Base-by-base conservation (phyloP, 2,329 filamentous ascomycete species). In the Didymosphaeria variabile region DNA sequence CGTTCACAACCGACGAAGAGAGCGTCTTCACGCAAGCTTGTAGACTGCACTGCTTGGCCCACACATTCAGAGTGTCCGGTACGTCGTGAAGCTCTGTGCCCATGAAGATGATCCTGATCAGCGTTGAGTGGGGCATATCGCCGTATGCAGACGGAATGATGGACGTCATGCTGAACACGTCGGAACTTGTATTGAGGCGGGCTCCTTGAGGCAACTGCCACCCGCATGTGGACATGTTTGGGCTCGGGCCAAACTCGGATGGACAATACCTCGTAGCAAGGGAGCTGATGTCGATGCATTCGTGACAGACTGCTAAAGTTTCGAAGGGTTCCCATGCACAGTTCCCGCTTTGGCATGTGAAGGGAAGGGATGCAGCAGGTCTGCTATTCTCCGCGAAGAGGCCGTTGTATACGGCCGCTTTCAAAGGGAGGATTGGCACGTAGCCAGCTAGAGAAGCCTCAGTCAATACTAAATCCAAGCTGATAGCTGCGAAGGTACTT, bases 101-200 rank as follows among this genome's bases (percentile, higher is more conserved):
- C 58, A 65, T 61, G 56, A 65, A 65, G 29, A 65, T 61, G 36
- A 63, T 50, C 8, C 58, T 55, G 23, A 65, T 61, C 52, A 65
- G 46, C 9, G 63, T 65, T 17, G 63, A 65, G 29, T 65, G 60
- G 17, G 63, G 60, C 63, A 65, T 65, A 17, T 65, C 58, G 19
- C 63, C 63, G 44, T 65, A 65, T 15, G 63, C 63, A 17, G 60
- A 65, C 23, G 61, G 63, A 21, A 65, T 65, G 52, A 63, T 61
- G n/a, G 63, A 65, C 19, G 63, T 63, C 63, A 65, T 65, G 45
- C 63, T 65, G 45, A 65, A 65, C 10, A 63, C 60, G n/a, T 65
- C 63, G n/a, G 63, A 65, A 32, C 63, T 63, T 15, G 58, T 63
- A 34, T 65, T 65, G 52, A 65, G 58, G 21, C 52, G 58, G 19